Base-by-base conservation (phyloP, 176 grass and related monocot species). In the Avena eriantha region DNA sequence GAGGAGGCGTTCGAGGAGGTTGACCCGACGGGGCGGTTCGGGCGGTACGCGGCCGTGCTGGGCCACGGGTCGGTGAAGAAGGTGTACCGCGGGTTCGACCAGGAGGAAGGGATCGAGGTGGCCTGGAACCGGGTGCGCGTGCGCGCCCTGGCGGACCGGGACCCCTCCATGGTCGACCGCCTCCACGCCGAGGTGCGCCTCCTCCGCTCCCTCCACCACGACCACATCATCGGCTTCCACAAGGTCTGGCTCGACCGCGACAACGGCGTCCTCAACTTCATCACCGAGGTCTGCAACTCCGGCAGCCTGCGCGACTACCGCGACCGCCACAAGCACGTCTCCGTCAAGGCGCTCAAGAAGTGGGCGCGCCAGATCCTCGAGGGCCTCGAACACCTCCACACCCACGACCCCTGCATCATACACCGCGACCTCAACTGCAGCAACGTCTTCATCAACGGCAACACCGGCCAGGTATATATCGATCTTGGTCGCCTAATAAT, bases 241-340 rank as follows among this genome's bases (percentile, higher is more conserved):
- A 92, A 88, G 81, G 90, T 94, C 5, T 98, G 97, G 97, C 87
- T 90, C 23, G 91, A 92, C 88, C 83, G 80, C 54, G 94, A 91
- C 41, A 8, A 36, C 75, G 80, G 90, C 66, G 93, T 93, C 5
- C 97, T 98, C 85, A 98, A 96, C 85, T 98, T 98, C 90, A 96
- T 98, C 88, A 98, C 97, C 59, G 97, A 98, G 88, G 85, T 98
- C 47, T 98, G 97, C 85, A 96, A 87, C 68, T 98, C 97, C 1
- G 97, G 97, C 3, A 90, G 86, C 86, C 94, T 98, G 87, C 90
- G 94, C 49, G 92, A 95, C 10, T 98, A 98, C 90, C 90, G 97
- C 50, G 22, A 90, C 12, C 83, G 91, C 7, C 97, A 98, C 85
- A 92, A 90, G 76, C 94, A 91, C 53, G 92, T 98, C 67, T 96